Evolutionary conservation across 768 basidiomycete species (phyloP), one percentile per base, ranked within the genome.

Genomic region (Inosperma sp.): DNA sequence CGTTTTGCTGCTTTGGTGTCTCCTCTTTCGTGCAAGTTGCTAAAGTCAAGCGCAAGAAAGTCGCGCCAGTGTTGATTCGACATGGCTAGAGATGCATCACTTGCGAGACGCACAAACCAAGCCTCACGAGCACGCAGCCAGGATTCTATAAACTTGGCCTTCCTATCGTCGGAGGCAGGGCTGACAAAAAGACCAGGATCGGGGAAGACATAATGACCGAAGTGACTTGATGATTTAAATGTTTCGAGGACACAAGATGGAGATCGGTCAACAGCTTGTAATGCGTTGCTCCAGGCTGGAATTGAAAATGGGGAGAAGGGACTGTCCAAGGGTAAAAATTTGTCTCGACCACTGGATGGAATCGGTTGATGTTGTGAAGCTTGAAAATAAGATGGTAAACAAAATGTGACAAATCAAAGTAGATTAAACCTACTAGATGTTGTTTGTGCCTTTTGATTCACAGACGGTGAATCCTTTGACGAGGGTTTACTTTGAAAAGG

Each of bases 221-320:
- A 16, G 9, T 25, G 27, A 19, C 5, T 27, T 29, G 26, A 16
- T 25, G 30, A 25, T 4, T 17, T 22, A 29, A 43, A 25, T 17
- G 39, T 23, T n/a, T n/a, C n/a, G n/a, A n/a, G n/a, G n/a, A n/a
- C n/a, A n/a, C n/a, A n/a, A n/a, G n/a, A n/a, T n/a, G n/a, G n/a
- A n/a, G n/a, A n/a, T 25, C 8, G 30, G 30, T 50, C 49, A 5
- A 50, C 40, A 10, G 39, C 41, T 2, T 10, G 19, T 25, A 50
- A 39, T 25, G 19, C 29, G 5, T 25, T 30, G 2, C 16, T 21
- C 49, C 49, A 50, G 19, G 49, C 29, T 5, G 39, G 39, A 23
- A 50, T 50, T 5, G 39, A 23, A 30, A 50, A 50, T 31, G 49
- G 49, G 21, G 40, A 27, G 1, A 42, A 23, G 4, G 40, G 49